Evolutionary conservation across 73 alveolate genomes (phyloP).

Genomic region (Paramecium sexaurelia): DNA sequence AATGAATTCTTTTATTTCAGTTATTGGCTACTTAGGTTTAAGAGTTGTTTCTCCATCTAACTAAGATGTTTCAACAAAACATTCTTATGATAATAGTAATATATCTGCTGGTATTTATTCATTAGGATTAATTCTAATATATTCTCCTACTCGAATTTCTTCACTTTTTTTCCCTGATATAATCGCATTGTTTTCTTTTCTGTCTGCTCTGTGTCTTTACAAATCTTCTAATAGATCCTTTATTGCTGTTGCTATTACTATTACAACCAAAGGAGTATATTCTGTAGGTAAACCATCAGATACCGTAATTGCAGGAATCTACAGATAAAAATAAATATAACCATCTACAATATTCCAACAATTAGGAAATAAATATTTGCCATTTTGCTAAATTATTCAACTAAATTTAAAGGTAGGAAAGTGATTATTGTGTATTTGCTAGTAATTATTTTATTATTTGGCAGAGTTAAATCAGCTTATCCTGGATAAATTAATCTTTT

Average conservation of each 20-base stretch:
- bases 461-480: neutral
- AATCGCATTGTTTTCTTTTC: slow-evolving; percentile 76
- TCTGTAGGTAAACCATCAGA: slow-evolving; percentile 56
- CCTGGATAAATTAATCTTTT: neutral
- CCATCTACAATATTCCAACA: slow-evolving; percentile 52
- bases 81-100: slow-evolving; percentile 72
- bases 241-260: slow-evolving; percentile 56
- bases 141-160: slow-evolving; percentile 80
- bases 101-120: slow-evolving; percentile 89
- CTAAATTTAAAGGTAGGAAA: slow-evolving; percentile 17
- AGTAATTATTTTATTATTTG: slow-evolving; percentile 20
- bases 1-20: neutral
- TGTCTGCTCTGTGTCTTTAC: slow-evolving; percentile 83
- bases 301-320: slow-evolving; percentile 59
- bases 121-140: slow-evolving; percentile 73
- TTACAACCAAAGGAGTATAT: slow-evolving; percentile 25
- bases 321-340: neutral
- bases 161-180: neutral
- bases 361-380: slow-evolving; percentile 37
- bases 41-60: slow-evolving; percentile 85
- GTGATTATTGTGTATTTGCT: slow-evolving; percentile 8
- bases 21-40: slow-evolving; percentile 68
- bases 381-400: slow-evolving; percentile 39
- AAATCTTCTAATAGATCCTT: slow-evolving; percentile 71
- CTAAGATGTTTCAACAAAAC: slow-evolving; percentile 83